Evolutionary conservation across 768 basidiomycete species (phyloP).

Genomic region (Zangia roseola): DNA sequence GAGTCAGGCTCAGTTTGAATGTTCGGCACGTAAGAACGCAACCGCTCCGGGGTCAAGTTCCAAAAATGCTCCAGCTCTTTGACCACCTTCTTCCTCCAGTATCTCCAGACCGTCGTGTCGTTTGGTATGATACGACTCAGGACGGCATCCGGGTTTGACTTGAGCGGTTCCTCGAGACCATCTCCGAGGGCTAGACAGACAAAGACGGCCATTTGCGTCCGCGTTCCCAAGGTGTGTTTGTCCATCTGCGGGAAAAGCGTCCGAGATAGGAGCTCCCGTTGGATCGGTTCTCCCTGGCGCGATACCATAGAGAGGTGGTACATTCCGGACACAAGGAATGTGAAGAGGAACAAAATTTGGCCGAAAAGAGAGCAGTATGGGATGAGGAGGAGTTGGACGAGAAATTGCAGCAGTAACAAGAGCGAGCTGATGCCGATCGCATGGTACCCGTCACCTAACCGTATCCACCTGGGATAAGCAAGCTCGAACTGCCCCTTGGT

Average conservation of each 20-base stretch:
- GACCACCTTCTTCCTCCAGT: slow-evolving; percentile 26
- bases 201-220: slow-evolving; percentile 31
- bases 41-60: neutral
- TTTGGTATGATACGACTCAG: slow-evolving; percentile 25
- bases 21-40: slow-evolving; percentile 8
- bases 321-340: slow-evolving; percentile 29
- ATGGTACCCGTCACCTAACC: slow-evolving; percentile 3
- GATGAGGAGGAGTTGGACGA: slow-evolving; percentile 32
- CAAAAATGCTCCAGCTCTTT: slow-evolving; percentile 16
- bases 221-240: slow-evolving; percentile 20
- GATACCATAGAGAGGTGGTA: slow-evolving; percentile 33
- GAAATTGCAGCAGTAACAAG: slow-evolving; percentile 28
- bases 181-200: slow-evolving; percentile 22
- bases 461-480: slow-evolving; percentile 15
- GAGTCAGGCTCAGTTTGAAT: slow-evolving; percentile 8
- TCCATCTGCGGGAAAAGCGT: slow-evolving; percentile 8
- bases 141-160: slow-evolving; percentile 1
- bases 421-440: slow-evolving; percentile 24
- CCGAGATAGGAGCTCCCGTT: slow-evolving; percentile 17
- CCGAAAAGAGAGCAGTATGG: slow-evolving; percentile 32
- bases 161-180: neutral
- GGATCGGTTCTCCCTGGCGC: slow-evolving; percentile 28
- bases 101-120: slow-evolving; percentile 27
- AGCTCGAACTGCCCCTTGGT: slow-evolving; percentile 34
- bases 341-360: slow-evolving; percentile 29